A percentile compares a stretch with the other conserved stretches of the same genome.
Conservation (phyloP, 495 filamentous ascomycete genomes). For the Aspergillus steynii region DNA sequence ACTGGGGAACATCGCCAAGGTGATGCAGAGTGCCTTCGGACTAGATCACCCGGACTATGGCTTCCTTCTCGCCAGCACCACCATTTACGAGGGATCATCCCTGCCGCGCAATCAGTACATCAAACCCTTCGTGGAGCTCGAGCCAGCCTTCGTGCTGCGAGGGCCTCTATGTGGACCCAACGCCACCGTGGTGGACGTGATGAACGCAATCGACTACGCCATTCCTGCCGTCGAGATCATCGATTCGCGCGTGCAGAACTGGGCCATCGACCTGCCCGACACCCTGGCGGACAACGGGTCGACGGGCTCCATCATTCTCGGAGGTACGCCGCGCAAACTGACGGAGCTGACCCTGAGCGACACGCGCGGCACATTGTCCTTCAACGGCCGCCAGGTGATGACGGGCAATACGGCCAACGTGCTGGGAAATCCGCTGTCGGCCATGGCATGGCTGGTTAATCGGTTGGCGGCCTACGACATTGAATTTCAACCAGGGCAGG, state of each 20-base stretch:
- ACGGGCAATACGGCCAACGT: slow-evolving; percentile 9
- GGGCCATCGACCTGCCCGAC: slow-evolving; percentile 25
- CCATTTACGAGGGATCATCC: slow-evolving; percentile 19
- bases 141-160: slow-evolving; percentile 22
- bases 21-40: slow-evolving; percentile 24
- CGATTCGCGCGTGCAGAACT: slow-evolving; percentile 24
- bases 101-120: slow-evolving; percentile 17
- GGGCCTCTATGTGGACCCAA: slow-evolving; percentile 18
- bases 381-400: slow-evolving; percentile 25
- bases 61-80: slow-evolving; percentile 22
- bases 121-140: slow-evolving; percentile 26
- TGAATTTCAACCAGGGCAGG: slow-evolving; percentile 19
- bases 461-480: slow-evolving; percentile 22
- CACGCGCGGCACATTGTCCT: slow-evolving; percentile 15
- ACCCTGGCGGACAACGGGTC: slow-evolving; percentile 27
- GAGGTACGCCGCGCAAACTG: slow-evolving; percentile 21
- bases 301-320: slow-evolving; percentile 20
- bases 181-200: slow-evolving; percentile 24
- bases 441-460: slow-evolving; percentile 23
- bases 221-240: slow-evolving; percentile 27
- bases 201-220: slow-evolving; percentile 25
- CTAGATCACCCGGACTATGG: slow-evolving; percentile 26
- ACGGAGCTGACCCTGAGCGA: slow-evolving; percentile 22
- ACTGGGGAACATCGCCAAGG: slow-evolving; percentile 28
- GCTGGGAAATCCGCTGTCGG: slow-evolving; percentile 23